Base-by-base conservation (phyloP, 768 basidiomycete genomes). In the Lepiota brunneoincarnata region DNA sequence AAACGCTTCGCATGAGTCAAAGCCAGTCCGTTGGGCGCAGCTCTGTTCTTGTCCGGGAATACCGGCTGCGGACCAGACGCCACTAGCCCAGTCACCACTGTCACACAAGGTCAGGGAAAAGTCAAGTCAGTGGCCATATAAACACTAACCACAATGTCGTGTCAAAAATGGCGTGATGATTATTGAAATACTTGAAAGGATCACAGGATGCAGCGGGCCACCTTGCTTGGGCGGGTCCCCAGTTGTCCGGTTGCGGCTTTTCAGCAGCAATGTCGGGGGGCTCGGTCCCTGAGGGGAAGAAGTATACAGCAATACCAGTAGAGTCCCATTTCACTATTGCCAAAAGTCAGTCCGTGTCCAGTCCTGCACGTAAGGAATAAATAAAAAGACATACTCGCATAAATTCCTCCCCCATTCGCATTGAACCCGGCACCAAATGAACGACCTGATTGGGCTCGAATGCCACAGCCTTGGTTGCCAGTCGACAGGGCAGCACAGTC, bases 341-440 rank as follows among this genome's bases (percentile, higher is more conserved):
- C 31, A 31, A 31, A 31, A n/a, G n/a, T 31, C 31, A n/a, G 48
- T 31, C 37, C 17, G 39, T 45, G 43, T 38, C 36, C 59, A 49
- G 7, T 49, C 53, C 50, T 46, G 56, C 43, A 48, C 49, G 54
- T 24, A 51, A 45, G 12, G 49, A 17, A 42, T 42, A 54, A 46
- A 41, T 6, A 24, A 11, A 28, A 50, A 20, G n/a, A 81, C 90
- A 68, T 64, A 93, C 91, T 91, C 48, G 89, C 89, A 71, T 93
- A 96, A 47, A 93, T 88, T 61, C 94, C 94, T 41, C 94, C 94
- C 9, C 84, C 83, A 59, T 79, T 85, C n/a, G 64, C 67, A 68
- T 98, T 98, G 75, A 95, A 98, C 11, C 75, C 82, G n/a, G 77
- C 68, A n/a, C 94, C 94, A 64, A 89, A 96, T 2, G 86, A 86